These are phyloP conservation scores for Tylopilus sp. DNA, from an alignment of 768 basidiomycete species.

Conservation along the genomic window DNA sequence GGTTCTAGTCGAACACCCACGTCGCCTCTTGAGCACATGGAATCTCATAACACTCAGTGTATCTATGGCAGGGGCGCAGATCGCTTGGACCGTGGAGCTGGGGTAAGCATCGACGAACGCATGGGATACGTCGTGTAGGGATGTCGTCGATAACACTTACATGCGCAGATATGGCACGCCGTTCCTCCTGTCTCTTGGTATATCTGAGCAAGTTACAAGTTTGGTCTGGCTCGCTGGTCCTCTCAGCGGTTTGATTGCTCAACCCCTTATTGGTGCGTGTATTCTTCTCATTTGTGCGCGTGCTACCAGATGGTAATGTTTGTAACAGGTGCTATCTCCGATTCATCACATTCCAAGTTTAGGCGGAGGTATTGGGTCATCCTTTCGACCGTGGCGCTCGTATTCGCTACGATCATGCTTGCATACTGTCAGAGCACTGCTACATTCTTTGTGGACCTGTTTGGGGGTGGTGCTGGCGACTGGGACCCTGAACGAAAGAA, in stretches of 20 bases:
- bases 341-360: constrained; percentile 87
- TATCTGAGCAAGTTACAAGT: constrained; percentile 88
- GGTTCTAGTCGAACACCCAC: constrained; percentile 20
- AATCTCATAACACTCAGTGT: constrained; percentile 79
- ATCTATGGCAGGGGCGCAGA: constrained; percentile 92
- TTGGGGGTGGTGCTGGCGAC: constrained; percentile 74
- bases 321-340: constrained; percentile 82
- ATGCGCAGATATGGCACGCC: constrained; percentile 86
- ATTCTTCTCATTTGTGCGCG: background rate
- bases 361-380: constrained; percentile 91
- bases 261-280: constrained; percentile 89
- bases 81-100: constrained; percentile 94
- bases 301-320: constrained; percentile 3
- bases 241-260: constrained; percentile 90
- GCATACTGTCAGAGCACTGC: constrained; percentile 82
- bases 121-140: background rate
- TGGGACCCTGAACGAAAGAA: constrained; percentile 77
- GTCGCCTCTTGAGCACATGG: constrained; percentile 47
- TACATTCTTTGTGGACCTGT: constrained; percentile 68
- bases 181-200: constrained; percentile 74
- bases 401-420: constrained; percentile 71
- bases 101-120: constrained; percentile 52
- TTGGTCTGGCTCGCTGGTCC: constrained; percentile 96
- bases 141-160: background rate
- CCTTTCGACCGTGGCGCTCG: constrained; percentile 80